These are phyloP conservation scores for Nitzschia putrida DNA, from an alignment of 108 stramenopile species.

Conservation along the genomic window DNA sequence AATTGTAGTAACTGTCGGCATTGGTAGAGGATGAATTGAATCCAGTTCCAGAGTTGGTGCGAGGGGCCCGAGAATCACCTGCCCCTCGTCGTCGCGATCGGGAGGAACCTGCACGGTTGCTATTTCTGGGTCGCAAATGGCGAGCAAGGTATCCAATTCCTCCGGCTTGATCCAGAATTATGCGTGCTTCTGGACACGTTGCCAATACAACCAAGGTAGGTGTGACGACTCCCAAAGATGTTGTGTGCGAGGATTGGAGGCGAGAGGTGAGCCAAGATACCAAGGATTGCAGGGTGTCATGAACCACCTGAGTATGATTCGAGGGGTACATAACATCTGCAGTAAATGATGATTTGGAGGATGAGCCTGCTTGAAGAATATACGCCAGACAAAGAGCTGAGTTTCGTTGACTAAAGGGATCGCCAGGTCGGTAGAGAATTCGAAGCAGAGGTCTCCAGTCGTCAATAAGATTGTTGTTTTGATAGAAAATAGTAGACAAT, in stretches of 20 bases:
- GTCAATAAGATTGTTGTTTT: slow-evolving; percentile 53
- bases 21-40: no score
- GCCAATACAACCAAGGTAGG: slow-evolving; percentile 63
- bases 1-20: no score
- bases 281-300: slow-evolving; percentile 56
- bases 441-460: slow-evolving; percentile 74
- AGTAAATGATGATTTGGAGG: background rate
- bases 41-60: no score
- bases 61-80: no score
- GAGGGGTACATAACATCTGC: background rate
- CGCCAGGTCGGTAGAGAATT: slow-evolving; percentile 63
- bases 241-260: slow-evolving; percentile 54
- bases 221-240: slow-evolving; percentile 65
- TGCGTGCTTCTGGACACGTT: slow-evolving; percentile 55
- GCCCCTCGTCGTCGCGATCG: background rate
- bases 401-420: slow-evolving; percentile 66
- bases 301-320: slow-evolving; percentile 12
- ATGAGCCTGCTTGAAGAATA: slow-evolving; percentile 54
- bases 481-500: slow-evolving; percentile 25
- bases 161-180: slow-evolving; percentile 59
- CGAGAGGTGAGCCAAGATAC: slow-evolving; percentile 74
- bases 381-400: slow-evolving; percentile 68
- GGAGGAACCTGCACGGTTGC: background rate
- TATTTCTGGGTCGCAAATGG: slow-evolving; percentile 45
- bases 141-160: slow-evolving; percentile 75